Evolutionary conservation across 176 grass and related monocot species (phyloP).

Genomic region (Rhynchospora tenuis): DNA sequence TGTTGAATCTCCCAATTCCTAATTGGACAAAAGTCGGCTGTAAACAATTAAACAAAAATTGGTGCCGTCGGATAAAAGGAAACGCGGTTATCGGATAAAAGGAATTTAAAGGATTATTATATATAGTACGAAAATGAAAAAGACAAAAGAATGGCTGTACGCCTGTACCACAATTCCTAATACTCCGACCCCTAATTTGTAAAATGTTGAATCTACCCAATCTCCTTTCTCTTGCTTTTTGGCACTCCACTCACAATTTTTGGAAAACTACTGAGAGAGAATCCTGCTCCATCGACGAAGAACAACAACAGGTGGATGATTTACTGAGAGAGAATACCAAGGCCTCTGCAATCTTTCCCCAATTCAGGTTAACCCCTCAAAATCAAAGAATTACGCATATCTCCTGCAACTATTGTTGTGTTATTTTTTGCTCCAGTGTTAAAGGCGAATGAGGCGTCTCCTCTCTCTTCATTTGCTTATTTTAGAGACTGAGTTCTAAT

Average conservation of each 20-base stretch:
- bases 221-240: neutral
- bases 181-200: slow-evolving; percentile 11
- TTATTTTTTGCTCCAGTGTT: neutral
- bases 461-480: slow-evolving; percentile 20
- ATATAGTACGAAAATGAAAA: no score
- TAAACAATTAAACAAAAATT: no score
- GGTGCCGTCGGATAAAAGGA: no score
- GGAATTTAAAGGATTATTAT: no score
- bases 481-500: slow-evolving; percentile 66
- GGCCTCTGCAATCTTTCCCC: slow-evolving; percentile 56
- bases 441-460: slow-evolving; percentile 4
- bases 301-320: slow-evolving; percentile 41
- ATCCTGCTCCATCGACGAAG: slow-evolving; percentile 41
- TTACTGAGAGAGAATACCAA: slow-evolving; percentile 44
- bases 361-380: slow-evolving; percentile 47
- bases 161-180: neutral
- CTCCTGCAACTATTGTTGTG: neutral
- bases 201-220: neutral
- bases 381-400: neutral
- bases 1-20: no score
- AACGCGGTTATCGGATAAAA: no score
- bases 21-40: no score
- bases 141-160: neutral
- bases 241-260: slow-evolving; percentile 29
- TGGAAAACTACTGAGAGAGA: slow-evolving; percentile 52